A percentile compares a stretch with the other conserved stretches of the same genome.
phyloP scores from a whole-genome alignment of 352 stramenopile genomes.

The Phytopythium helicoides region DNA sequence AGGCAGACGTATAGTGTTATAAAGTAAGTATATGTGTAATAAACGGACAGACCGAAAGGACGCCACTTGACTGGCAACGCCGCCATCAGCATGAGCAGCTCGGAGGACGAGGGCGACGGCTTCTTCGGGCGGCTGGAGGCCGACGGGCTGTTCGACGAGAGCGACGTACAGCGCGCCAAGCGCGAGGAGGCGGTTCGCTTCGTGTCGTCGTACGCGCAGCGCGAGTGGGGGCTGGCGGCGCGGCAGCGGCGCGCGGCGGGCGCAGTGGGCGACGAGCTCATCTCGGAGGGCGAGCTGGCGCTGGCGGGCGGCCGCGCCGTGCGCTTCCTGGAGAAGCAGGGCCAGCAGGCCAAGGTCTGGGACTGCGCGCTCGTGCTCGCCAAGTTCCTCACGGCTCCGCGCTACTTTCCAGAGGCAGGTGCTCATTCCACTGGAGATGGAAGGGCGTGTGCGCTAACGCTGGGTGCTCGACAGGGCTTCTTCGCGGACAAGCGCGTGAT shows the following conservation, averaged over 20 bases:
- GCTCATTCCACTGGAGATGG: too few species aligned
- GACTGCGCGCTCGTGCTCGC: constrained; percentile 54
- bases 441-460: too few species aligned
- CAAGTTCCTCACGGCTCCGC: constrained; percentile 38
- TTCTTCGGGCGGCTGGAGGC: constrained; percentile 35
- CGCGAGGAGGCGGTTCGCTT: constrained; percentile 28
- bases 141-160: constrained; percentile 45
- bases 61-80: too few species aligned
- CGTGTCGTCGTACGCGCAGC: constrained; percentile 33
- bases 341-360: constrained; percentile 60
- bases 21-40: too few species aligned
- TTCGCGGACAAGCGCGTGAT: constrained; percentile 51
- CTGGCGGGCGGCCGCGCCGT: constrained; percentile 21
- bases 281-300: constrained; percentile 25
- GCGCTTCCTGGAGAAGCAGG: constrained; percentile 47
- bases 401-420: constrained; percentile 25
- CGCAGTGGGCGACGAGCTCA: constrained; percentile 21
- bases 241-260: constrained; percentile 26
- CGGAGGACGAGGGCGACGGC: constrained; percentile 28
- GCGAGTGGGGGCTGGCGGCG: constrained; percentile 33
- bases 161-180: constrained; percentile 28
- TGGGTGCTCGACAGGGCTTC: constrained; percentile 22
- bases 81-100: constrained; percentile 15
- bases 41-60: too few species aligned
- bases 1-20: too few species aligned